Percentiles rank a stretch among this genome's conserved stretches.
These are phyloP conservation scores for Lanzia echinophila DNA, from an alignment of 2,329 filamentous ascomycete species.

Conservation along the genomic window DNA sequence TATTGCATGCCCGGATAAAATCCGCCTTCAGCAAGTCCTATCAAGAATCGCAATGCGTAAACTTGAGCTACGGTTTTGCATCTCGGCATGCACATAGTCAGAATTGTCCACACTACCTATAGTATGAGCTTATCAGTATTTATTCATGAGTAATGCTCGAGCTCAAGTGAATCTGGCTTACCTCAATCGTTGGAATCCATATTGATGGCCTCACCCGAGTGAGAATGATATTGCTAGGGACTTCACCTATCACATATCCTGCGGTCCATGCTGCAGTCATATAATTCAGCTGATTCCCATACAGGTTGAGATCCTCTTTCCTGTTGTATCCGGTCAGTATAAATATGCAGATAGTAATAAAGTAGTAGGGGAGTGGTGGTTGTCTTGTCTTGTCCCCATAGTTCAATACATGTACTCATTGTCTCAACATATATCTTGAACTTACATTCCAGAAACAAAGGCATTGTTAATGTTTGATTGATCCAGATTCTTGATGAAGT, in stretches of 20 bases:
- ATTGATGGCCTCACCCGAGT: conserved; percentile 30
- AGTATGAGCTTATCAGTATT: not conserved
- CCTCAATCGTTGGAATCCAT: conserved; percentile 8
- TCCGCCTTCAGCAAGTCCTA: conserved; percentile 44
- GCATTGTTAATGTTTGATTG: conserved; percentile 41
- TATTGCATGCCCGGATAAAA: conserved; percentile 46
- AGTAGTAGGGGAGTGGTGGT: too few relatives aligned
- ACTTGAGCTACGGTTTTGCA: conserved; percentile 27
- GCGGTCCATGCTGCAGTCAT: conserved; percentile 26
- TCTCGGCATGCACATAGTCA: conserved; percentile 4
- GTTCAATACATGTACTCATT: too few relatives aligned
- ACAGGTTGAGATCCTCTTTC: conserved; percentile 39
- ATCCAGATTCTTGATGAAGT: conserved; percentile 45
- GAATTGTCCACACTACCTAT: conserved; percentile 6
- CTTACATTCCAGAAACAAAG: conserved; percentile 39
- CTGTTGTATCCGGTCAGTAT: not conserved
- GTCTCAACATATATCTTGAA: conserved; percentile 11
- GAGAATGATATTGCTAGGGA: conserved; percentile 44
- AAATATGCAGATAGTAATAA: too few relatives aligned
- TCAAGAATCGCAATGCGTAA: conserved; percentile 34
- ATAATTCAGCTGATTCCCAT: conserved; percentile 39
- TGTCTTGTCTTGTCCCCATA: too few relatives aligned
- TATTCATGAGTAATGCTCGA: not conserved
- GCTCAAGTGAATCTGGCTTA: not conserved
- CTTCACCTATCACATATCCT: conserved; percentile 46